Evolutionary conservation across 139 green algal genomes (phyloP).

Genomic region (Ulvella scutata): DNA sequence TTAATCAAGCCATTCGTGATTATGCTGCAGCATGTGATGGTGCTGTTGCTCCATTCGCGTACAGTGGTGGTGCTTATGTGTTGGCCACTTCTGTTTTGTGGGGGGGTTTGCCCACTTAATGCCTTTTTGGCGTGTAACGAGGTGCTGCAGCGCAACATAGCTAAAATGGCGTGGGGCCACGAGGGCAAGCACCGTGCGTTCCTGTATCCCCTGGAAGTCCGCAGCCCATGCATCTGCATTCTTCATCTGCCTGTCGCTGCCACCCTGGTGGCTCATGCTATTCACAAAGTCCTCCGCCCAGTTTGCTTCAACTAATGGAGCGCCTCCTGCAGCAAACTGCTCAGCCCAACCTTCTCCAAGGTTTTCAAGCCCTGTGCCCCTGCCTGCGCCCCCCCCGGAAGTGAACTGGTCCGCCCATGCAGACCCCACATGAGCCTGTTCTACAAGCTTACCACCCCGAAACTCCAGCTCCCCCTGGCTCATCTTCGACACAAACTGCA

Average conservation of each 20-base stretch:
- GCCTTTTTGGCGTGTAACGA: too few species aligned
- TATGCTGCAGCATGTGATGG: too few species aligned
- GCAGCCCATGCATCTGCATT: background rate
- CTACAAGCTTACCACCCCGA: constrained; percentile 54
- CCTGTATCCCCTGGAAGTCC: background rate
- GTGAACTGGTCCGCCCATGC: background rate
- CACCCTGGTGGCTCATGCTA: constrained; percentile 16
- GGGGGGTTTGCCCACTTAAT: too few species aligned
- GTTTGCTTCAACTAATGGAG: background rate
- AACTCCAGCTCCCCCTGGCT: constrained; percentile 66
- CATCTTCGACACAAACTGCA: constrained; percentile 95
- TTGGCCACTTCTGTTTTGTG: too few species aligned
- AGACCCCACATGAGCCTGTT: background rate
- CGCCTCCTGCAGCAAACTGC: constrained; percentile 9
- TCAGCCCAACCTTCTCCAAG: constrained; percentile 15
- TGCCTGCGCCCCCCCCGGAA: background rate
- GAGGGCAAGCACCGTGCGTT: background rate
- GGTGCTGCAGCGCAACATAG: too few species aligned
- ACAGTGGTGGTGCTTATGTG: too few species aligned
- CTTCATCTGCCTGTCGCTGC: constrained; percentile 12
- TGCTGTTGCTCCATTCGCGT: too few species aligned
- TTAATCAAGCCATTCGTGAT: too few species aligned
- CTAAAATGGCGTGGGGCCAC: too few species aligned
- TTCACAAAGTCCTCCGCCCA: constrained; percentile 55
- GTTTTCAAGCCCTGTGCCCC: background rate